Evolutionary conservation across 345 rosid species (phyloP).

Genomic region (Eucalyptus erythrocorys): DNA sequence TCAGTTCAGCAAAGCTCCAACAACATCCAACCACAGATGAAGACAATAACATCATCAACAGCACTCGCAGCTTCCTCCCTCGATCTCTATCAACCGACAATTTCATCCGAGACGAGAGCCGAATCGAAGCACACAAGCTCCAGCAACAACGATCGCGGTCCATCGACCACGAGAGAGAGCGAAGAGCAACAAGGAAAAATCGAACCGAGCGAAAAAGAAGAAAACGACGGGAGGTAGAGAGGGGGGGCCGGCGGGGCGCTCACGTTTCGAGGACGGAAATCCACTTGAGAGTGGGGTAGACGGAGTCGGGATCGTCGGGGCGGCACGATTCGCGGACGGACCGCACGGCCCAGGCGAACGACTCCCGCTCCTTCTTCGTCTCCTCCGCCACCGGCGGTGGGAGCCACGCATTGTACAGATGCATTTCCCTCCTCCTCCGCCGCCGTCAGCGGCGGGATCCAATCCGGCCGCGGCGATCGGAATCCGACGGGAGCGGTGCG

Average conservation of each 20-base stretch:
- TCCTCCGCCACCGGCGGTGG: constrained; percentile 92
- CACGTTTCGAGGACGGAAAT: constrained; percentile 89
- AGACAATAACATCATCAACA: neutral
- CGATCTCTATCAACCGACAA: neutral
- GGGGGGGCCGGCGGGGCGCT: neutral
- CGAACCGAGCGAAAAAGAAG: too few species aligned
- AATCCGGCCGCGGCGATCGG: neutral
- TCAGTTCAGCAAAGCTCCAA: neutral
- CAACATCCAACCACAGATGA: neutral
- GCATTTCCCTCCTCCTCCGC: constrained; percentile 31
- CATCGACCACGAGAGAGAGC: neutral
- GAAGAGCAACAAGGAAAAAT: neutral
- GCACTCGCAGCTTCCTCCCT: neutral
- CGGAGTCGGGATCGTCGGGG: constrained; percentile 85
- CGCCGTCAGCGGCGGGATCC: neutral
- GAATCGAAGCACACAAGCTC: neutral
- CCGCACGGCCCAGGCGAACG: constrained; percentile 59
- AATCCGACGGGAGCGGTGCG: neutral
- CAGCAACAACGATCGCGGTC: neutral
- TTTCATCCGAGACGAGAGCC: neutral
- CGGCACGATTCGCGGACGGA: constrained; percentile 50
- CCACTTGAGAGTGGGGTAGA: constrained; percentile 85
- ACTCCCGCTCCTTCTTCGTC: constrained; percentile 65
- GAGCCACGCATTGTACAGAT: constrained; percentile 91
- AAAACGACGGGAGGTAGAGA: neutral